Evolutionary conservation across 495 filamentous ascomycete species (phyloP), one percentile per base, ranked within the genome.

Genomic region (Aspergillus affinis): DNA sequence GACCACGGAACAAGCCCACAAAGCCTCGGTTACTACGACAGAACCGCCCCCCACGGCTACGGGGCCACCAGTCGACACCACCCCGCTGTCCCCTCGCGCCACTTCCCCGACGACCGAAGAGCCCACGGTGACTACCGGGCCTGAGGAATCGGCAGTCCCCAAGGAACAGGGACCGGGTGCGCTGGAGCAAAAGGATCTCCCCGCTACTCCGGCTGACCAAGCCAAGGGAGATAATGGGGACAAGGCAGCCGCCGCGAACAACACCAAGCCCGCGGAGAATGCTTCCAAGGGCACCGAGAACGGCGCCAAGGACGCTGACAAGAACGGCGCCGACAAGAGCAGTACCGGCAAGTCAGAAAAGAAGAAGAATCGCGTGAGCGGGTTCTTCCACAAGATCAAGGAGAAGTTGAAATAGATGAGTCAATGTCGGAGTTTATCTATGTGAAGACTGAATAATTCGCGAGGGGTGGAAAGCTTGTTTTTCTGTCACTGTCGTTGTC

Each of bases 371-470:
- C 72, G 76, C 49, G 63, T 70, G 46, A 81, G 79, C 52, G 72
- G 72, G 15, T 78, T 82, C 58, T 82, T 83, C 65, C 63, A 64
- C 20, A 81, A 75, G 64, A 63, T 84, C 54, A 82, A 80, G 70
- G 77, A 80, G 62, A 80, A 78, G 76, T 66, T 80, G 50, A 78
- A 76, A 60, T 75, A 74, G 51, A 70, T 51, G 58, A 55, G 21
- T 10, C 17, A 4, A 41, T 36, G 30, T 32, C 21, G 18, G 50
- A n/a, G 4, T 4, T 30, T 26, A 26, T 26, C 23, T 26, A 26
- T 26, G 23, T 2, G 23, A 15, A 41, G 36, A 41, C 13, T 41
- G 36, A 41, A 41, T 41, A 41, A 41, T 41, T 41, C 36, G 13
- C 13, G 36, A 41, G 36, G 36, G 36, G 36, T 41, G 36, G 36